These are phyloP conservation scores for Colletotrichum aenigma DNA, from an alignment of 2,329 filamentous ascomycete genomes.

Conservation along the genomic window DNA sequence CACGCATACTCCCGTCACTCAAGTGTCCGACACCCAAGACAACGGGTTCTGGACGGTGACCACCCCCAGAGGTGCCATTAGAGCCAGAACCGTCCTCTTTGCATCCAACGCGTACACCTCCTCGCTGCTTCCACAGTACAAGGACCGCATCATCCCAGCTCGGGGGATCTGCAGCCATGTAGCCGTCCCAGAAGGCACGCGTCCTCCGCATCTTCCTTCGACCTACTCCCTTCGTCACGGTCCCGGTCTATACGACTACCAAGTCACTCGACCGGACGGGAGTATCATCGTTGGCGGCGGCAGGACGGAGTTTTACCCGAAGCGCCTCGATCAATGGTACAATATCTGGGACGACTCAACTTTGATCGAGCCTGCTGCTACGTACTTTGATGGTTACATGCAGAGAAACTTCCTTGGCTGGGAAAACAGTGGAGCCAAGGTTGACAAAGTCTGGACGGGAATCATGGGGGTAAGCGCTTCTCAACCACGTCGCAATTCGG, in stretches of 20 bases:
- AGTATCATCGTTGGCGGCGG: conserved; percentile 48
- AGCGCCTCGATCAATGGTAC: conserved; percentile 39
- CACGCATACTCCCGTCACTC: conserved; percentile 18
- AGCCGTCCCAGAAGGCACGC: conserved; percentile 21
- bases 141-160: conserved; percentile 65
- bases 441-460: conserved; percentile 42
- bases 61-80: conserved; percentile 59
- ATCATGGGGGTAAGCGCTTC: conserved; percentile 32
- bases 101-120: conserved; percentile 74
- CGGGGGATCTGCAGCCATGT: conserved; percentile 49
- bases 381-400: conserved; percentile 51
- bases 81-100: conserved; percentile 59
- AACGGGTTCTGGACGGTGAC: conserved; percentile 26
- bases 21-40: conserved; percentile 20
- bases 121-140: conserved; percentile 62
- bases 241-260: conserved; percentile 34
- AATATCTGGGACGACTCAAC: conserved; percentile 44
- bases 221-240: conserved; percentile 29
- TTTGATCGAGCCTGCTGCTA: conserved; percentile 39
- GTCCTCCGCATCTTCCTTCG: conserved; percentile 23
- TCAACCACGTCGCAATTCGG: not conserved
- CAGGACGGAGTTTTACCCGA: conserved; percentile 16
- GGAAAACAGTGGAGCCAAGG: conserved; percentile 43
- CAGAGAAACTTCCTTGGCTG: conserved; percentile 48
- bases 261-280: conserved; percentile 48